These are phyloP conservation scores for Sanguinoderma infundibulare DNA, from an alignment of 1,284 basidiomycete species.

Conservation along the genomic window DNA sequence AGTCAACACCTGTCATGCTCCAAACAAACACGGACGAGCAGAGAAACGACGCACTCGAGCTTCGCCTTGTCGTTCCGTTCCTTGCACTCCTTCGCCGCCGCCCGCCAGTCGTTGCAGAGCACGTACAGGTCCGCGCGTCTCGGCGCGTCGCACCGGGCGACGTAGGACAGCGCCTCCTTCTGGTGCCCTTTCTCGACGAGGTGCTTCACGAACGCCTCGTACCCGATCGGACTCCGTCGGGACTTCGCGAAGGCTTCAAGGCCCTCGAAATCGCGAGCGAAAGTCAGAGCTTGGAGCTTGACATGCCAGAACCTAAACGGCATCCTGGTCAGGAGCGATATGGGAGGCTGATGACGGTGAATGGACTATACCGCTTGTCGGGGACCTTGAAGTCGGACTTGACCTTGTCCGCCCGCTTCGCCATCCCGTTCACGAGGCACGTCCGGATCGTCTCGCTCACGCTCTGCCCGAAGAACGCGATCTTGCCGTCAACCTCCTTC, in stretches of 20 bases:
- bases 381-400: conserved; percentile 89
- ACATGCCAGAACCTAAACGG: conserved; percentile 86
- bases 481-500: conserved; percentile 80
- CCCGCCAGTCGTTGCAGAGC: conserved; percentile 86
- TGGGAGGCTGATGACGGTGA: background rate
- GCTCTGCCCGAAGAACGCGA: conserved; percentile 78
- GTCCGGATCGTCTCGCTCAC: conserved; percentile 83
- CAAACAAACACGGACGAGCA: background rate
- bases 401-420: conserved; percentile 87
- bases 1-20: conserved; percentile 6
- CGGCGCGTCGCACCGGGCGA: conserved; percentile 83
- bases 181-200: conserved; percentile 72
- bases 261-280: conserved; percentile 81
- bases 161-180: conserved; percentile 77
- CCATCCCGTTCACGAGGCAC: conserved; percentile 78
- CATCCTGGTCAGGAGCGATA: background rate
- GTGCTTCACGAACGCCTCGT: conserved; percentile 89
- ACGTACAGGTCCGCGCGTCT: conserved; percentile 86
- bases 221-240: conserved; percentile 93
- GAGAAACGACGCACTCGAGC: conserved; percentile 63
- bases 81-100: conserved; percentile 87
- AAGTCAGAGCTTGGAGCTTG: conserved; percentile 83
- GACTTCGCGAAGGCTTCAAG: conserved; percentile 85
- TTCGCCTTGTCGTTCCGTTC: conserved; percentile 82
- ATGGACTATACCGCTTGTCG: conserved; percentile 73